A percentile compares a stretch with the other conserved stretches of the same genome.
These are phyloP conservation scores for Baorangia bicolor DNA, from an alignment of 768 basidiomycete species.

Conservation along the genomic window DNA sequence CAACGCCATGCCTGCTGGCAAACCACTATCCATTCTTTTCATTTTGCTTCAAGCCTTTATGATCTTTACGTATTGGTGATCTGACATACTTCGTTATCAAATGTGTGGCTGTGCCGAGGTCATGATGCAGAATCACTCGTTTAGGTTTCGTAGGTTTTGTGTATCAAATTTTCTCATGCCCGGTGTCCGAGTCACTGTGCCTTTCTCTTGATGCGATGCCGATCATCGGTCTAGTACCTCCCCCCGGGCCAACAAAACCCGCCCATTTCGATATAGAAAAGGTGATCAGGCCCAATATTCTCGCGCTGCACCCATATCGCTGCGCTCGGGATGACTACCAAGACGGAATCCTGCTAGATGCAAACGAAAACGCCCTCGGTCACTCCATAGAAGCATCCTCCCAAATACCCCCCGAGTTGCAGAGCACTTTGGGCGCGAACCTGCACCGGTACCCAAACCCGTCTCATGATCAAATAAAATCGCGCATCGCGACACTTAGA, in stretches of 20 bases:
- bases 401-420: conserved; percentile 35
- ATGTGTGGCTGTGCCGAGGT: no score
- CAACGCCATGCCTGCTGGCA: no score
- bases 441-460: conserved; percentile 96
- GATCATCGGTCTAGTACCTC: conserved; percentile 58
- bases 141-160: no score
- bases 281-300: conserved; percentile 92
- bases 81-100: no score
- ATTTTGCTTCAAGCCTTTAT: no score
- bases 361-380: conserved; percentile 95
- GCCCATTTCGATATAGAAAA: conserved; percentile 81
- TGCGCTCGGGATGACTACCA: conserved; percentile 97
- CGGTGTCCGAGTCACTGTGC: neutral
- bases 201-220: conserved; percentile 45
- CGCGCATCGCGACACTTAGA: conserved; percentile 70
- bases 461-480: conserved; percentile 76
- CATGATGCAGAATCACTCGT: no score
- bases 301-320: conserved; percentile 87
- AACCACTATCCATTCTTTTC: no score
- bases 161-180: no score
- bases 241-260: conserved; percentile 49
- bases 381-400: conserved; percentile 60
- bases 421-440: conserved; percentile 44
- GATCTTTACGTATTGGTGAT: no score
- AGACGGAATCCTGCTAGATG: conserved; percentile 88